phyloP scores from a whole-genome alignment of 345 rosid genomes.

The Salix purpurea region DNA sequence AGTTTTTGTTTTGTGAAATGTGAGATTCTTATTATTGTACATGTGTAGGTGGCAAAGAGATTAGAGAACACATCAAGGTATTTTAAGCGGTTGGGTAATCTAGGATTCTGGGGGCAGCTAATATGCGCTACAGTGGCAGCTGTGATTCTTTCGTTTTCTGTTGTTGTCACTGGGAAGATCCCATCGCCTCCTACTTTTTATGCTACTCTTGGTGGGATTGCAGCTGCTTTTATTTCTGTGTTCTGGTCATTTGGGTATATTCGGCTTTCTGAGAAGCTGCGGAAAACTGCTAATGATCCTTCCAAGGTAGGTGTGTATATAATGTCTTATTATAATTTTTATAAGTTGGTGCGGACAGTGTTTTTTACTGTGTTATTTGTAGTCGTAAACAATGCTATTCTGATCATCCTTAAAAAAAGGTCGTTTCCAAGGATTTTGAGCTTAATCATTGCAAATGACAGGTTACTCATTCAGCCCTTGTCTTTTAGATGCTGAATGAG shows the following conservation, averaged over 20 bases:
- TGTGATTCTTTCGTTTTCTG: constrained; percentile 79
- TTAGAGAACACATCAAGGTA: constrained; percentile 84
- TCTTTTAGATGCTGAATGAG: not conserved
- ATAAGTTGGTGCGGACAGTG: not conserved
- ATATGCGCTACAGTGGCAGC: constrained; percentile 81
- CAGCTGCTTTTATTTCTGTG: constrained; percentile 79
- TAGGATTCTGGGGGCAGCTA: constrained; percentile 97
- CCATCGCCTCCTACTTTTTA: constrained; percentile 80
- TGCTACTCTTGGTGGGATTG: constrained; percentile 85
- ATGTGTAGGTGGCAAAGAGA: constrained; percentile 78
- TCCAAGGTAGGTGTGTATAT: constrained; percentile 55
- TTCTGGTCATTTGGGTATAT: constrained; percentile 97
- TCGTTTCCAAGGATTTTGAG: not conserved
- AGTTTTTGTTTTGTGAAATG: not conserved
- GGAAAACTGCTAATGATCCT: constrained; percentile 69
- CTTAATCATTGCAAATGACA: not conserved
- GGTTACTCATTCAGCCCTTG: not conserved
- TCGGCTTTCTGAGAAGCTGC: constrained; percentile 79
- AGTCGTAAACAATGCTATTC: not conserved
- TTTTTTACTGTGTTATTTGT: not conserved
- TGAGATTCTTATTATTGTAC: not conserved
- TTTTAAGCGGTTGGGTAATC: constrained; percentile 82
- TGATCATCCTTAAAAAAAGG: not conserved
- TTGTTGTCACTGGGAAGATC: constrained; percentile 73
- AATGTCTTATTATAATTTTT: not conserved